Evolutionary conservation across 352 stramenopile species (phyloP), one percentile per base, ranked within the genome.

Genomic region (Pythium coloratum): DNA sequence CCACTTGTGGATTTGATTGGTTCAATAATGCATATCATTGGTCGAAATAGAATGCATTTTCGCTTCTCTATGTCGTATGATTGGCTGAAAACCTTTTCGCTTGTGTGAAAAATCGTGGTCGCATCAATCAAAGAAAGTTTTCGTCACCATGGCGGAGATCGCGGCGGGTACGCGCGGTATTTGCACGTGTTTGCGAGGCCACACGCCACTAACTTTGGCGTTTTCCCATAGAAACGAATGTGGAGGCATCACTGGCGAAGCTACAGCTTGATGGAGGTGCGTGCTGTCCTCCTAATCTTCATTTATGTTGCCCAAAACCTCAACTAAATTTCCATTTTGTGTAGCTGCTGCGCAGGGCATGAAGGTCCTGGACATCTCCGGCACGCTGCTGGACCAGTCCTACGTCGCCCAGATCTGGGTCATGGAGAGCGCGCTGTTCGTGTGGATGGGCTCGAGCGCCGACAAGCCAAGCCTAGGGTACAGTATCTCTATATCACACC

Each of bases 391-490:
- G 47, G 86, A 92, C 54, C 84, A 94, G 66, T 63, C 73, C 36
- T 94, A 78, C 55, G 62, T 90, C 33, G 82, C 81, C 59, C 81
- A 94, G 75, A 77, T 94, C 60, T 92, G 84, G 84, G 64, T 92
- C 33, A 70, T 94, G 47, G 62, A 51, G 5, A 80, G 76, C 70
- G 85, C 84, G 53, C 58, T 91, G 26, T 94, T 91, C 50, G 84
- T 94, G n/a, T 94, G 84, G 84, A 86, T 92, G 69, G 86, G 86
- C 3, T 78, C 81, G 12, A 77, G 62, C 36, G 69, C 50, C 32
- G 75, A 77, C n/a, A 80, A 82, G 59, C 78, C 82, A 32, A 69
- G 68, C 8, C 46, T 86, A 20, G 68, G 70, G 75, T 86, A 53
- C 33, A 61, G 38, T 34, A 30, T 30, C 28, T 14, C 47, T 51